A percentile compares a stretch with the other conserved stretches of the same genome.
Evolutionary conservation across 2,329 filamentous ascomycete genomes (phyloP).

Genomic region (Xylariaceae sp.): DNA sequence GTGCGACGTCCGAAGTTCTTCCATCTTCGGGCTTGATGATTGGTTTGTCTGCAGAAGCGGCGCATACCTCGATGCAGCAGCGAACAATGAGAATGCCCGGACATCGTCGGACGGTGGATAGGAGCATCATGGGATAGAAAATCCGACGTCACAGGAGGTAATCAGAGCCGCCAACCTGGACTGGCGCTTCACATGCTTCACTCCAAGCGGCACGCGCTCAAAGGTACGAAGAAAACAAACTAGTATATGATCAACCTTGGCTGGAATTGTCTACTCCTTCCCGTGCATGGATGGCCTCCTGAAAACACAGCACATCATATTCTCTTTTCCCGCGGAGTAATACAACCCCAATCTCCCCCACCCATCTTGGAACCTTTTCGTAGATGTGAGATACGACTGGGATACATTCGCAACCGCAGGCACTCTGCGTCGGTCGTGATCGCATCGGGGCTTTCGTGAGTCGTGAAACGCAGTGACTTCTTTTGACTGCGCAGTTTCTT

Average conservation of each 20-base stretch:
- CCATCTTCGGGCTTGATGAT: too few relatives aligned
- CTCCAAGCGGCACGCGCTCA: too few relatives aligned
- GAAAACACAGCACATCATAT: constrained; percentile 43
- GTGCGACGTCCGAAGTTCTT: too few relatives aligned
- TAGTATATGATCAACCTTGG: constrained; percentile 51
- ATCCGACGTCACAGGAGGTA: too few relatives aligned
- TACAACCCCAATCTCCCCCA: constrained; percentile 41
- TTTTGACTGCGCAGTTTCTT: constrained; percentile 13
- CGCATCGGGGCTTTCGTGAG: constrained; percentile 36
- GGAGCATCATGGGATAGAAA: too few relatives aligned
- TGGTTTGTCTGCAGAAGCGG: too few relatives aligned
- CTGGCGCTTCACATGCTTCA: constrained; percentile 23
- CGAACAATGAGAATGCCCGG: too few relatives aligned
- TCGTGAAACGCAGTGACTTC: constrained; percentile 23
- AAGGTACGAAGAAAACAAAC: constrained; percentile 38
- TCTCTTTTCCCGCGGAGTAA: constrained; percentile 37
- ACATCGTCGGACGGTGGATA: too few relatives aligned
- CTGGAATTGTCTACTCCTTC: constrained; percentile 41
- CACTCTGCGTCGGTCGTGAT: constrained; percentile 35
- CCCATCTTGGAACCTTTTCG: constrained; percentile 50
- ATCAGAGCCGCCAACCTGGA: too few relatives aligned
- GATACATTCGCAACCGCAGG: constrained; percentile 39
- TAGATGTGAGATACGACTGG: constrained; percentile 47
- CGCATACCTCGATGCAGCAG: too few relatives aligned
- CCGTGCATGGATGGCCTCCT: constrained; percentile 41